Evolutionary conservation across 176 grass and related monocot genomes (phyloP), one percentile per base, ranked within the genome.

Genomic region (Oryza rufipogon): DNA sequence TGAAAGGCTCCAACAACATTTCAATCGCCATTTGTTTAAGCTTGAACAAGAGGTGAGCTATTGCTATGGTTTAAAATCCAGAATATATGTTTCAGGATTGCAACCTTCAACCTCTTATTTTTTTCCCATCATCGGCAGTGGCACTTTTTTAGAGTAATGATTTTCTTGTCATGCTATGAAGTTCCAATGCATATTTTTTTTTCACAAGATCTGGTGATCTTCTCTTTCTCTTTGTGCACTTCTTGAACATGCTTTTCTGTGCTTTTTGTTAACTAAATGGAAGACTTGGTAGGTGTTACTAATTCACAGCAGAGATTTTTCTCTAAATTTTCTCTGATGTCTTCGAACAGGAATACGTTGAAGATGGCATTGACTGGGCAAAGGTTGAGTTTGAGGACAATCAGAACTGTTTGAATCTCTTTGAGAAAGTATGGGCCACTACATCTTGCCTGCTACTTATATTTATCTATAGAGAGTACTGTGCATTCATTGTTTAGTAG

Each of bases 331-430:
- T 0, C 15, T 45, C 26, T 73, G 66, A 19, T 70, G 80, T 82
- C 15, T 77, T 39, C 80, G 48, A 52, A 39, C 87, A 95, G 93
- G 96, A 99, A 87, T 99, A 99, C 75, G 81, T 96, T 81, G 91
- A 99, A 66, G 96, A 99, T 81, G 96, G 96, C 73, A 99, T 99
- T 63, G 96, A 99, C 81, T 99, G 96, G 96, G 87, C 91, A 71
- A 99, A 99, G 74, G 96, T 99, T 83, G 91, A 99, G 33, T 99
- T 99, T 84, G 96, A 96, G 78, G 96, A 99, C 75, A 99, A 99
- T 52, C 83, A 95, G 83, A 90, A 92, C 49, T 96, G 96, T 79
- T 86, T 99, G 75, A 92, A 92, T 89, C 86, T 99, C 67, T 96
- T 99, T 39, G 96, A 99, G 78, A 99, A 96, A 89, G 93, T 95